These are phyloP conservation scores for Colletotrichum sp. DNA, from an alignment of 2,329 filamentous ascomycete species.

Conservation along the genomic window DNA sequence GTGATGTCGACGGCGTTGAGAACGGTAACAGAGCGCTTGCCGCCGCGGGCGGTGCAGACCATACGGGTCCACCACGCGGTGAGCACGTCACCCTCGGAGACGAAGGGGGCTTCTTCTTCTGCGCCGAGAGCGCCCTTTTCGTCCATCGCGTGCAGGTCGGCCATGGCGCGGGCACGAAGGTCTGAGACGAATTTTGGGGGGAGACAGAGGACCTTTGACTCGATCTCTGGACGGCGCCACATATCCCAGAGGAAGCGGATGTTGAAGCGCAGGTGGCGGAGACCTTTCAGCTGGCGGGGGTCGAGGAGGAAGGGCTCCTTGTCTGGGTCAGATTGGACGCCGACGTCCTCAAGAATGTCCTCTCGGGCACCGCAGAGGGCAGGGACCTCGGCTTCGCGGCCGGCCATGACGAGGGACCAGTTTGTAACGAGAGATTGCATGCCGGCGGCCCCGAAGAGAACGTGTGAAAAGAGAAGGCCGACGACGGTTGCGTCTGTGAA, in stretches of 20 bases:
- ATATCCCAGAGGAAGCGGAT: constrained; percentile 37
- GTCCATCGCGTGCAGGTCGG: constrained; percentile 27
- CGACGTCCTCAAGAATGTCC: constrained; percentile 37
- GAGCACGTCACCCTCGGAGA: constrained; percentile 53
- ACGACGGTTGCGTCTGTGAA: constrained; percentile 57
- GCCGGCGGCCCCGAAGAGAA: constrained; percentile 51
- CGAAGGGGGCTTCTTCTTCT: constrained; percentile 32
- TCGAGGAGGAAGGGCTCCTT: constrained; percentile 31
- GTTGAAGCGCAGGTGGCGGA: constrained; percentile 34
- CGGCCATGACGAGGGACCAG: constrained; percentile 51
- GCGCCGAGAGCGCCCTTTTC: constrained; percentile 4
- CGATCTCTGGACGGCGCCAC: constrained; percentile 31
- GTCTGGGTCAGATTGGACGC: constrained; percentile 21
- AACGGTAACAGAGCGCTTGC: constrained; percentile 26
- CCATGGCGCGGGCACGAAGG: constrained; percentile 34
- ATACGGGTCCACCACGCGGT: constrained; percentile 41
- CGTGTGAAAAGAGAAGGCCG: constrained; percentile 50
- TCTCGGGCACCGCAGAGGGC: constrained; percentile 35
- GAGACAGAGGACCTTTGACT: constrained; percentile 43
- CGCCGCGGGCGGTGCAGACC: constrained; percentile 16
- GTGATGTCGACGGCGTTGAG: constrained; percentile 31
- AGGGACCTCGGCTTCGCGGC: constrained; percentile 43
- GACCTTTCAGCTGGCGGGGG: constrained; percentile 27
- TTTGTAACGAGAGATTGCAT: constrained; percentile 43
- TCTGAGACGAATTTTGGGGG: constrained; percentile 32